Percentiles rank a stretch among this genome's conserved stretches.
Evolutionary conservation across 2,329 filamentous ascomycete genomes (phyloP).

Genomic region (Pseudocercospora fuligena): DNA sequence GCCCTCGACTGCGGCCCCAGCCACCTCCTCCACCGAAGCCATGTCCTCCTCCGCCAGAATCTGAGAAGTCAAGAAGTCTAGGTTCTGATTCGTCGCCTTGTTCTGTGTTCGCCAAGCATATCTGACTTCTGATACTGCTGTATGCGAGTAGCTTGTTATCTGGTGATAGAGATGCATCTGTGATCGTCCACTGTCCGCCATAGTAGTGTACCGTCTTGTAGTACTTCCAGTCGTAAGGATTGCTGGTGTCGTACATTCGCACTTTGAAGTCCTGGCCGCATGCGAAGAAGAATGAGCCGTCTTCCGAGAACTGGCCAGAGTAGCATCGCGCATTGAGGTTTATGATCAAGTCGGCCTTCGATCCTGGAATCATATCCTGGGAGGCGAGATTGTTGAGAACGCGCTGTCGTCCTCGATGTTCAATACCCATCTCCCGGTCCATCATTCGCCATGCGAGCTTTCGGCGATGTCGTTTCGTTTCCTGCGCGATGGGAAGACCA

Average conservation of each 20-base stretch:
- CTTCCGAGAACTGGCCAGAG: constrained; percentile 93
- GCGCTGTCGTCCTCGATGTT: constrained; percentile 60
- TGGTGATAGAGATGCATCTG: constrained; percentile 86
- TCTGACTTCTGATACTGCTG: constrained; percentile 81
- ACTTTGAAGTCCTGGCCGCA: constrained; percentile 92
- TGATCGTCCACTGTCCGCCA: constrained; percentile 92
- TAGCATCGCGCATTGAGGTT: constrained; percentile 87
- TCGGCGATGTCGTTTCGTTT: constrained; percentile 60
- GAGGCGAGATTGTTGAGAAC: constrained; percentile 68
- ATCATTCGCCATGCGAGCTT: constrained; percentile 72
- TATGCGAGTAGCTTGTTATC: constrained; percentile 93
- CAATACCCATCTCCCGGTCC: constrained; percentile 79
- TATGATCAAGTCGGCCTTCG: constrained; percentile 81
- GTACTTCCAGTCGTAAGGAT: constrained; percentile 92
- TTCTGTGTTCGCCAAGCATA: constrained; percentile 86
- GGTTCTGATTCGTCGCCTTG: constrained; percentile 81
- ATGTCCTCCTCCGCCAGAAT: constrained; percentile 48
- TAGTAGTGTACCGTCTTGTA: constrained; percentile 95
- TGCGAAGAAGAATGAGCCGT: constrained; percentile 96
- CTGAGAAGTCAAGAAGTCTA: constrained; percentile 74
- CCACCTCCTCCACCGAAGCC: constrained; percentile 35
- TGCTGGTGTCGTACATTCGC: constrained; percentile 96
- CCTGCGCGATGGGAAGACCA: constrained; percentile 41
- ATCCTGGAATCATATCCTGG: constrained; percentile 76
- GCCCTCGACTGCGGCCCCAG: constrained; percentile 36